Evolutionary conservation across 139 green algal genomes (phyloP).

Genomic region (Chlamydomonas sphaeroides): DNA sequence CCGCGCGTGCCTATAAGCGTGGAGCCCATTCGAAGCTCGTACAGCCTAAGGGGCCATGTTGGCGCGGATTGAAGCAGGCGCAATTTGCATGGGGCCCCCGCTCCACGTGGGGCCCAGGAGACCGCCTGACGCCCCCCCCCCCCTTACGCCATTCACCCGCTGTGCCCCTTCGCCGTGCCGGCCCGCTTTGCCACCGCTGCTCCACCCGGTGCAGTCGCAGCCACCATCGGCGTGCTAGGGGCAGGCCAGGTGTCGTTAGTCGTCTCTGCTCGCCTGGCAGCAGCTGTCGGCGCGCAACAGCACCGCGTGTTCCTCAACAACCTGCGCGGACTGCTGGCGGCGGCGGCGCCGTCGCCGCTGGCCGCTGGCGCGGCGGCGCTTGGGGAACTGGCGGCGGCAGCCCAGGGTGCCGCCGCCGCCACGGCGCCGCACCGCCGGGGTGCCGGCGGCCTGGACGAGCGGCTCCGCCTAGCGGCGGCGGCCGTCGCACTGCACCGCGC

Average conservation of each 20-base stretch:
- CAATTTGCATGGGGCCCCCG: too few relatives aligned
- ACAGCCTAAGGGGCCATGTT: too few relatives aligned
- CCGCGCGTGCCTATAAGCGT: too few relatives aligned
- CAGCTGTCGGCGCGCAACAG: not conserved
- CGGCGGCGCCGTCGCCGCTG: too few relatives aligned
- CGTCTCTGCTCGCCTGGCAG: not conserved
- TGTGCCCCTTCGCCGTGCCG: too few relatives aligned
- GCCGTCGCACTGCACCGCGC: not conserved
- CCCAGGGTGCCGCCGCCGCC: not conserved
- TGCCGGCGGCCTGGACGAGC: not conserved
- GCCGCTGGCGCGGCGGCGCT: too few relatives aligned
- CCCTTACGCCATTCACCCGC: too few relatives aligned
- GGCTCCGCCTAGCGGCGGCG: conserved; percentile 8
- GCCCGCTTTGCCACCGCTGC: not conserved
- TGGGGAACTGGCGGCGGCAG: not conserved
- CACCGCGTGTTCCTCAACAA: not conserved
- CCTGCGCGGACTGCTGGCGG: not conserved
- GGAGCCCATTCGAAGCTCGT: too few relatives aligned
- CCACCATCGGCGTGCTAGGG: not conserved
- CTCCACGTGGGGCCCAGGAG: too few relatives aligned
- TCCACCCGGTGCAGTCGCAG: not conserved
- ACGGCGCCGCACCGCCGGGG: not conserved
- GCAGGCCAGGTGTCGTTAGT: not conserved
- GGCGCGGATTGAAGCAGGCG: too few relatives aligned
- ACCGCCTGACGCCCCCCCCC: too few relatives aligned